phyloP scores from a whole-genome alignment of 768 basidiomycete species.

The Lepiota brunneoincarnata region DNA sequence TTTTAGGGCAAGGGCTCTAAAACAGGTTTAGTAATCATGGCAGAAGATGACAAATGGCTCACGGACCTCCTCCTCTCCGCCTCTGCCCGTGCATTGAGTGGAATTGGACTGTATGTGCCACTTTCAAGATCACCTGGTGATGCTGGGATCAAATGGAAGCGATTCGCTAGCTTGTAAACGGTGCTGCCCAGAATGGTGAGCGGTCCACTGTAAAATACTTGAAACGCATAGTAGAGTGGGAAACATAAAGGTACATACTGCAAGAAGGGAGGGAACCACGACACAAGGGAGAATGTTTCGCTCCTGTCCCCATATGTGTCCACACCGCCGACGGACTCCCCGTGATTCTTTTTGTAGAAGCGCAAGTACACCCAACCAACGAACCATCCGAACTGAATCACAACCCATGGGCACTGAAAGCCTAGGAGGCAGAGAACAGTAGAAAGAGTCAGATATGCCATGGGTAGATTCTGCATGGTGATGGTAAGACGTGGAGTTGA shows the following conservation, averaged over 20 bases:
- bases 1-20: constrained; percentile 92
- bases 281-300: constrained; percentile 92
- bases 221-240: neutral
- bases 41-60: neutral
- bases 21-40: constrained; percentile 10
- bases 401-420: constrained; percentile 85
- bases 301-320: constrained; percentile 89
- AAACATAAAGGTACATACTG: constrained; percentile 57
- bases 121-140: constrained; percentile 65
- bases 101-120: constrained; percentile 69
- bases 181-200: constrained; percentile 65
- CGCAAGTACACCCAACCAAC: constrained; percentile 93
- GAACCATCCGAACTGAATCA: constrained; percentile 99
- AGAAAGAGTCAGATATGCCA: constrained; percentile 89
- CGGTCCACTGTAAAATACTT: constrained; percentile 51
- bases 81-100: constrained; percentile 91
- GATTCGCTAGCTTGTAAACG: constrained; percentile 63
- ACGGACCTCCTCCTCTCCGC: constrained; percentile 90
- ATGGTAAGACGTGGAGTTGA: neutral
- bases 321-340: constrained; percentile 58
- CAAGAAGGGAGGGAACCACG: constrained; percentile 95
- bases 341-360: constrained; percentile 89
- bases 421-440: constrained; percentile 81
- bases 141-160: constrained; percentile 73
- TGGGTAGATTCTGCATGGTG: constrained; percentile 75